These are phyloP conservation scores for Fusarium verticillioides DNA, from an alignment of 2,329 filamentous ascomycete genomes.

Conservation along the genomic window DNA sequence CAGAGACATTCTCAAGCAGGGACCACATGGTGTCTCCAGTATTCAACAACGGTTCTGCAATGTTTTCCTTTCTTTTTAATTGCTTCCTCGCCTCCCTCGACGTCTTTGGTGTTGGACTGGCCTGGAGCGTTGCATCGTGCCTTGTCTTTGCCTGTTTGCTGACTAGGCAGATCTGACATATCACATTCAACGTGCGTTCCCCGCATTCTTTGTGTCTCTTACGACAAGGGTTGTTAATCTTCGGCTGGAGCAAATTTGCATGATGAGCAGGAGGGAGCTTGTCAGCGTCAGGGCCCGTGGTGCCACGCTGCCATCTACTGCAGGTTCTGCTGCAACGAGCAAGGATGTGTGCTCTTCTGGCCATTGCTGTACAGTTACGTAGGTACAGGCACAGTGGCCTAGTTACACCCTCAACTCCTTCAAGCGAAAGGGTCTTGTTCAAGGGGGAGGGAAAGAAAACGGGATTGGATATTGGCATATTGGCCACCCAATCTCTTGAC, in stretches of 20 bases:
- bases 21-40: slow-evolving; percentile 23
- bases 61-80: neutral
- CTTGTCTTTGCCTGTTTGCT: slow-evolving; percentile 28
- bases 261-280: slow-evolving; percentile 11
- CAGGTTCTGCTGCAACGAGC: slow-evolving; percentile 34
- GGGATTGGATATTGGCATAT: slow-evolving; percentile 13
- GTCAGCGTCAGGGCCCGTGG: slow-evolving; percentile 22
- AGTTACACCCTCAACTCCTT: slow-evolving; percentile 7
- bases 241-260: slow-evolving; percentile 26
- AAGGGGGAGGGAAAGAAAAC: neutral
- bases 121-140: slow-evolving; percentile 39
- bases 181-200: slow-evolving; percentile 35
- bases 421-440: slow-evolving; percentile 8
- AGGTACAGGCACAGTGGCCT: slow-evolving; percentile 7
- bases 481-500: slow-evolving; percentile 18
- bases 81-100: slow-evolving; percentile 13
- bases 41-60: slow-evolving; percentile 17
- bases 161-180: slow-evolving; percentile 40
- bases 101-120: slow-evolving; percentile 15
- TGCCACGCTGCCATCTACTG: slow-evolving; percentile 33
- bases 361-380: slow-evolving; percentile 12
- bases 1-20: slow-evolving; percentile 33
- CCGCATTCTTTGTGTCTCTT: slow-evolving; percentile 38
- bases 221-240: slow-evolving; percentile 14
- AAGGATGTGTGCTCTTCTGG: slow-evolving; percentile 18